These are phyloP conservation scores for Trametopsis cervina DNA, from an alignment of 768 basidiomycete species.

Conservation along the genomic window DNA sequence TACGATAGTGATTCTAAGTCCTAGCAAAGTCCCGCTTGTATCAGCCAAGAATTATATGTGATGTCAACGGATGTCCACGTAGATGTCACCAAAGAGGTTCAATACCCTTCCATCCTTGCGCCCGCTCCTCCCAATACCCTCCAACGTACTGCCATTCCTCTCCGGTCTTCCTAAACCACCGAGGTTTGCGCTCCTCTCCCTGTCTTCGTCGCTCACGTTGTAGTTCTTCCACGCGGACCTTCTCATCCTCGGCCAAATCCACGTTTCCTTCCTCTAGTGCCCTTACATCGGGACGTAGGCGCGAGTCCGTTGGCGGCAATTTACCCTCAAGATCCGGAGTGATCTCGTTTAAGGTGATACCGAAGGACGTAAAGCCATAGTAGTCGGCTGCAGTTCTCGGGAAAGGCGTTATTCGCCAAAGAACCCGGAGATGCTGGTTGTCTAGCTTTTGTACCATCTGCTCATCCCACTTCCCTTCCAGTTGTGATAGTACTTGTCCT, in stretches of 20 bases:
- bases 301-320: constrained; percentile 77
- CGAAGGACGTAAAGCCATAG: constrained; percentile 80
- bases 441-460: constrained; percentile 65
- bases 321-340: constrained; percentile 54
- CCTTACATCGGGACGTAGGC: constrained; percentile 73
- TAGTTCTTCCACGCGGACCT: constrained; percentile 63
- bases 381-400: constrained; percentile 62
- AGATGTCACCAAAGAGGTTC: constrained; percentile 56
- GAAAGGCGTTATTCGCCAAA: constrained; percentile 75
- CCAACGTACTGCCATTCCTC: constrained; percentile 75
- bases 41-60: not conserved
- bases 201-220: constrained; percentile 66
- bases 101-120: constrained; percentile 54
- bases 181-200: constrained; percentile 53
- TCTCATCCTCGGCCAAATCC: constrained; percentile 65
- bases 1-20: not conserved
- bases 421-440: constrained; percentile 58
- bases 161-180: constrained; percentile 67
- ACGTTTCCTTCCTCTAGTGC: constrained; percentile 75
- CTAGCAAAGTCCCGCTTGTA: not conserved
- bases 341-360: constrained; percentile 77
- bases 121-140: constrained; percentile 78
- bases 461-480: constrained; percentile 93
- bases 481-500: constrained; percentile 47
- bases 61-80: not conserved